These are phyloP conservation scores for Volvox carteri DNA, from an alignment of 163 green algal genomes.

Conservation along the genomic window DNA sequence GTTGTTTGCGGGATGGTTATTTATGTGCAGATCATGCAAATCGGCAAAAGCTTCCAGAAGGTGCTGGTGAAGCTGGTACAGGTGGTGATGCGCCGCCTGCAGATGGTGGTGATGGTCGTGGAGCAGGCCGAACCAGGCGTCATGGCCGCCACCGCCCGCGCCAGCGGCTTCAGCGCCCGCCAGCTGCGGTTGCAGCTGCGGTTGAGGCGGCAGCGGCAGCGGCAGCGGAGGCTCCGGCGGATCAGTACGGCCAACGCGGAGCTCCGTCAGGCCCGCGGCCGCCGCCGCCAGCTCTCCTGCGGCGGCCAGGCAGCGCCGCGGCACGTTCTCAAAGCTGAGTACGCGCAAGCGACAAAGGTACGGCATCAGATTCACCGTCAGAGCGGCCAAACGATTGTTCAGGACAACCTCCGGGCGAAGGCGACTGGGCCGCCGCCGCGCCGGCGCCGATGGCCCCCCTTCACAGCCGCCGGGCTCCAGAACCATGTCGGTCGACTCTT, in stretches of 20 bases:
- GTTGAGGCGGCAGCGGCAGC: neutral
- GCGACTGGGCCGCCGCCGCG: neutral
- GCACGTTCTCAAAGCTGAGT: slow-evolving; percentile 2
- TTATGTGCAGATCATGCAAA: neutral
- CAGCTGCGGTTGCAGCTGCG: neutral
- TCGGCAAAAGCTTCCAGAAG: neutral
- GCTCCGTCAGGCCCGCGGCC: slow-evolving; percentile 16
- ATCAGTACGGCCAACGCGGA: neutral
- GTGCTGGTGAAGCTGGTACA: neutral
- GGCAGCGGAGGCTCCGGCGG: neutral
- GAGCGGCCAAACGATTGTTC: neutral
- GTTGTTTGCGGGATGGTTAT: no score
- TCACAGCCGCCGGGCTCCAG: neutral
- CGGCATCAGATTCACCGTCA: slow-evolving; percentile 16
- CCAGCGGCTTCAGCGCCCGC: neutral
- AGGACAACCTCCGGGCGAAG: neutral
- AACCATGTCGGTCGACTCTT: neutral
- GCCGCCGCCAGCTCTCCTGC: slow-evolving; percentile 24
- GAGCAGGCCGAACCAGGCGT: no score
- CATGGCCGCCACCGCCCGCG: neutral
- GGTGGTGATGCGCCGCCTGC: neutral
- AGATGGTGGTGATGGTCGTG: neutral
- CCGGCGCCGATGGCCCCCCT: neutral
- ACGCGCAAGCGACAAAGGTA: neutral
- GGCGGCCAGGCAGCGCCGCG: slow-evolving; percentile 36